These are phyloP conservation scores for Choiromyces venosus DNA, from an alignment of 495 filamentous ascomycete species.

Conservation along the genomic window DNA sequence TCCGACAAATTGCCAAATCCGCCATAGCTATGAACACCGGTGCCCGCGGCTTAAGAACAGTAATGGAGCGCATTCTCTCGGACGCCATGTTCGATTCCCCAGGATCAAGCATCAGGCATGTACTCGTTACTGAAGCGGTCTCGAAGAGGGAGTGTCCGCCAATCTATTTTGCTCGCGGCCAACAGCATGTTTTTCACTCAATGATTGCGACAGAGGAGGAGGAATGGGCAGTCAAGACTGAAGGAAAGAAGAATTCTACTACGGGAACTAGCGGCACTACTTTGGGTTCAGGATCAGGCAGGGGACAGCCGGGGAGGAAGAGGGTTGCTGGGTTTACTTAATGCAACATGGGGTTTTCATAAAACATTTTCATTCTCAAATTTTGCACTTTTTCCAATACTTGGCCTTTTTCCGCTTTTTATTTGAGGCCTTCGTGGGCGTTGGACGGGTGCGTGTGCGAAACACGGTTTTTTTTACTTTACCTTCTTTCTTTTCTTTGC, in stretches of 20 bases:
- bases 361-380: not conserved
- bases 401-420: not conserved
- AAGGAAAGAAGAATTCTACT: conserved; percentile 43
- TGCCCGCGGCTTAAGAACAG: conserved; percentile 77
- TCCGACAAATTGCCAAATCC: conserved; percentile 70
- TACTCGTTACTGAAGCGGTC: conserved; percentile 71
- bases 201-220: conserved; percentile 60
- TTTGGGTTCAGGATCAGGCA: conserved; percentile 10
- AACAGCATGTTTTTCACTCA: conserved; percentile 55
- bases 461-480: not conserved
- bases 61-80: conserved; percentile 77
- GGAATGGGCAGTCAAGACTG: conserved; percentile 51
- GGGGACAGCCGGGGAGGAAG: conserved; percentile 36
- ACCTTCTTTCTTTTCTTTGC: not conserved
- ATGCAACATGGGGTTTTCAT: conserved; percentile 10
- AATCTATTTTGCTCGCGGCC: conserved; percentile 58
- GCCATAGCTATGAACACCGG: conserved; percentile 76
- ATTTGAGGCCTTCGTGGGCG: not conserved
- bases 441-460: not conserved
- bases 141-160: conserved; percentile 59
- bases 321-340: conserved; percentile 27
- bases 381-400: not conserved
- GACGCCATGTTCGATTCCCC: conserved; percentile 92
- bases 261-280: conserved; percentile 35
- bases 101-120: conserved; percentile 59